These are phyloP conservation scores for Ogataea nitratoaversa DNA, from an alignment of 805 yeast species.

Conservation along the genomic window DNA sequence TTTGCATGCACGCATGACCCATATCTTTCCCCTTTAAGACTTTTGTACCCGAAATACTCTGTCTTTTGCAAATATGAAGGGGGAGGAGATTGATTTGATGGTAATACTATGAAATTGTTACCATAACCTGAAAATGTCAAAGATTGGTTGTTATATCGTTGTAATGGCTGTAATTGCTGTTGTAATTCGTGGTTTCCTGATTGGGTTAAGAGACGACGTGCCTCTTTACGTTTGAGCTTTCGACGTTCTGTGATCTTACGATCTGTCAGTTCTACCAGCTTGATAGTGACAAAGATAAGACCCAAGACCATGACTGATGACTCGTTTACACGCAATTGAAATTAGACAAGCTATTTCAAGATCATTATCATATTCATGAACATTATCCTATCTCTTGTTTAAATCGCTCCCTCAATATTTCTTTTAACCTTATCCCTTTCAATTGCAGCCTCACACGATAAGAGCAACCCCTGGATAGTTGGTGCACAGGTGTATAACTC, in stretches of 20 bases:
- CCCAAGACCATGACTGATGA: neutral
- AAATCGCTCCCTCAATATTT: too few species aligned
- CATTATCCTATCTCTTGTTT: too few species aligned
- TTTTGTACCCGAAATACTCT: constrained; percentile 8
- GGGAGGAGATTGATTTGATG: constrained; percentile 1
- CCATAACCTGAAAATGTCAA: neutral
- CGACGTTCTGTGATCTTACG: neutral
- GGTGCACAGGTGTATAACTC: too few species aligned
- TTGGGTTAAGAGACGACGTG: too few species aligned
- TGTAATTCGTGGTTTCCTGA: too few species aligned
- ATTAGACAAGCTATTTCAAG: too few species aligned
- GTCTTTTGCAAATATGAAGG: constrained; percentile 12
- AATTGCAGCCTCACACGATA: too few species aligned
- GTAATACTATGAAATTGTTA: neutral
- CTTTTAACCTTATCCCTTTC: too few species aligned
- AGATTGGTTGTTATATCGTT: too few species aligned
- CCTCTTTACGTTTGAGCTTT: neutral
- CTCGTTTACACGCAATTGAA: neutral
- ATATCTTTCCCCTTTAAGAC: constrained; percentile 1
- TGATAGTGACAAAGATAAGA: neutral
- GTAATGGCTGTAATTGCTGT: too few species aligned
- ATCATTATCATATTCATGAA: too few species aligned
- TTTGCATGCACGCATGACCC: constrained; percentile 7
- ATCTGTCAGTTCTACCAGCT: neutral
- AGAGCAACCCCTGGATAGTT: too few species aligned